These are phyloP conservation scores for Fennellomyces sp. DNA, from an alignment of 371 early-diverging fungal species.

Conservation along the genomic window DNA sequence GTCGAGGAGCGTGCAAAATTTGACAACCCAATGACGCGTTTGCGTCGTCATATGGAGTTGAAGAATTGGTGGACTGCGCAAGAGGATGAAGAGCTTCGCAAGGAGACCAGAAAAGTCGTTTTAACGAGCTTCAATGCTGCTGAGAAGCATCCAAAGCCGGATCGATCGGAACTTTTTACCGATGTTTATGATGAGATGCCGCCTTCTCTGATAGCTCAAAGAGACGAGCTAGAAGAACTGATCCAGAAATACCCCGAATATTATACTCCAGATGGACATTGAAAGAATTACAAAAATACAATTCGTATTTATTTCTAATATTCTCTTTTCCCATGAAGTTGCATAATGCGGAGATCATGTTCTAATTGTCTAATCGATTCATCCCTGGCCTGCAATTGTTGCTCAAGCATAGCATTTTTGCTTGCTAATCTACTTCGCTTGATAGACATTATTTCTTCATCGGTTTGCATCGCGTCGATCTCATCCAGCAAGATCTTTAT, in stretches of 20 bases:
- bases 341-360: conserved; percentile 12
- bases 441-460: conserved; percentile 4
- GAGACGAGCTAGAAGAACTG: conserved; percentile 76
- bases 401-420: conserved; percentile 8
- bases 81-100: conserved; percentile 70
- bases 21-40: conserved; percentile 90
- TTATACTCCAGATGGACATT: conserved; percentile 63
- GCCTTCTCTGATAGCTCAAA: conserved; percentile 74
- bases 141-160: conserved; percentile 89
- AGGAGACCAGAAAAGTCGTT: conserved; percentile 66
- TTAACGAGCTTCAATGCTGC: conserved; percentile 81
- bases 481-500: conserved; percentile 17
- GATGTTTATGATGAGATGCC: conserved; percentile 94
- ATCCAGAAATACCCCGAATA: conserved; percentile 89
- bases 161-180: conserved; percentile 81
- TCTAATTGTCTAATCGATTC: conserved; percentile 13
- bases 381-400: conserved; percentile 1
- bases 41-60: conserved; percentile 87
- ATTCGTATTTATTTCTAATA: background rate
- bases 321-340: background rate
- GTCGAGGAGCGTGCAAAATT: conserved; percentile 79
- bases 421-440: background rate
- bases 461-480: conserved; percentile 13
- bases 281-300: background rate
- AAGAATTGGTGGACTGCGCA: conserved; percentile 87